phyloP scores from a whole-genome alignment of 345 rosid species.

The Salix arbutifolia region DNA sequence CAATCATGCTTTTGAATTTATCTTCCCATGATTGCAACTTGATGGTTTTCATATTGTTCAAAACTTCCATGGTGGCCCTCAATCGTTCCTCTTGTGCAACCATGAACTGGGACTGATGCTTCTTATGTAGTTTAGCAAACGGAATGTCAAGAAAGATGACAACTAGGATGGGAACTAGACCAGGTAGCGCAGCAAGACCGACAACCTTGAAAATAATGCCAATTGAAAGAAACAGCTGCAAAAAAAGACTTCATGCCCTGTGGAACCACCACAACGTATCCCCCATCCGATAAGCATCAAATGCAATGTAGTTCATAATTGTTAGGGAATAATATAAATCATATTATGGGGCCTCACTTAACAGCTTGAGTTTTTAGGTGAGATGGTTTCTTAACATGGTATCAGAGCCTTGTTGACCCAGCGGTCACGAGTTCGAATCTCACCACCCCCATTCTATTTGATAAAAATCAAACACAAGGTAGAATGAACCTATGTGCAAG shows the following conservation, averaged over 20 bases:
- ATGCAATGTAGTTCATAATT: slow-evolving; percentile 64
- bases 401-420: no score
- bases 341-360: no score
- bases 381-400: no score
- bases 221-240: slow-evolving; percentile 53
- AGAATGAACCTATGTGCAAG: no score
- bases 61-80: slow-evolving; percentile 57
- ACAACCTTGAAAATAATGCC: slow-evolving; percentile 52
- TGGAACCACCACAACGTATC: slow-evolving; percentile 83
- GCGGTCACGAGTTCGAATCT: no score
- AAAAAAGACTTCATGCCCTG: slow-evolving; percentile 40
- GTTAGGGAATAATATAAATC: no score
- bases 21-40: slow-evolving; percentile 85
- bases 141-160: slow-evolving; percentile 55
- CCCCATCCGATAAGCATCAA: slow-evolving; percentile 80
- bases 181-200: slow-evolving; percentile 59
- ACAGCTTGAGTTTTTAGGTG: no score
- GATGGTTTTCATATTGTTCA: slow-evolving; percentile 71
- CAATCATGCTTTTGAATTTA: slow-evolving; percentile 57
- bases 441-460: no score
- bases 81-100: slow-evolving; percentile 64
- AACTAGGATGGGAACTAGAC: slow-evolving; percentile 44
- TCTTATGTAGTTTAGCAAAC: slow-evolving; percentile 50
- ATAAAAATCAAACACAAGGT: no score
- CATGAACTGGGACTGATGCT: slow-evolving; percentile 63